Percentiles rank a stretch among this genome's conserved stretches.
These are phyloP conservation scores for Golubevia sp. DNA, from an alignment of 1,284 basidiomycete species.

Conservation along the genomic window DNA sequence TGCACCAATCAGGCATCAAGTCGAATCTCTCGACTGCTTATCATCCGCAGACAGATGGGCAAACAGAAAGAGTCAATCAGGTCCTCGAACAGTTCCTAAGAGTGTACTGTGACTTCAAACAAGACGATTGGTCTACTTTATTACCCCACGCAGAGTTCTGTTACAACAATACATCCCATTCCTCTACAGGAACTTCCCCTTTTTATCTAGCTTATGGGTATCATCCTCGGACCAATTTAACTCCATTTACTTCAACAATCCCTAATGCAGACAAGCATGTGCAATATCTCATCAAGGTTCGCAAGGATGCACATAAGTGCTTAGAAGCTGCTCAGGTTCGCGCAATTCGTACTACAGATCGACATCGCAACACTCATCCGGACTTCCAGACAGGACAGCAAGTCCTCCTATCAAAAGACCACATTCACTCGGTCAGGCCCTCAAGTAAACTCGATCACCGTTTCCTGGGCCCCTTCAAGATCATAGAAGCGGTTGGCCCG, in stretches of 20 bases:
- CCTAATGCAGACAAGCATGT: too few relatives aligned
- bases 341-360: too few relatives aligned
- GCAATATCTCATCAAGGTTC: too few relatives aligned
- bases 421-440: too few relatives aligned
- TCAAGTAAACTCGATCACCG: conserved; percentile 8
- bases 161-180: conserved; percentile 3
- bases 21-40: conserved; percentile 28
- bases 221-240: conserved; percentile 3
- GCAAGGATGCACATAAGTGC: too few relatives aligned
- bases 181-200: conserved; percentile 6
- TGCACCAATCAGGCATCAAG: conserved; percentile 4
- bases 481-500: conserved; percentile 8
- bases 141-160: conserved; percentile 6
- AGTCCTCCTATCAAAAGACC: too few relatives aligned
- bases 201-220: conserved; percentile 4
- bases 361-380: too few relatives aligned
- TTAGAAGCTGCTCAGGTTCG: too few relatives aligned
- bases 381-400: too few relatives aligned
- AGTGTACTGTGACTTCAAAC: conserved; percentile 13
- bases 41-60: conserved; percentile 46
- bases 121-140: conserved; percentile 14
- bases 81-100: conserved; percentile 22
- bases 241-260: too few relatives aligned
- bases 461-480: conserved; percentile 11
- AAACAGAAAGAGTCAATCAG: conserved; percentile 37